These are phyloP conservation scores for Penstemon eatonii DNA, from an alignment of 257 asterid species.

Conservation along the genomic window DNA sequence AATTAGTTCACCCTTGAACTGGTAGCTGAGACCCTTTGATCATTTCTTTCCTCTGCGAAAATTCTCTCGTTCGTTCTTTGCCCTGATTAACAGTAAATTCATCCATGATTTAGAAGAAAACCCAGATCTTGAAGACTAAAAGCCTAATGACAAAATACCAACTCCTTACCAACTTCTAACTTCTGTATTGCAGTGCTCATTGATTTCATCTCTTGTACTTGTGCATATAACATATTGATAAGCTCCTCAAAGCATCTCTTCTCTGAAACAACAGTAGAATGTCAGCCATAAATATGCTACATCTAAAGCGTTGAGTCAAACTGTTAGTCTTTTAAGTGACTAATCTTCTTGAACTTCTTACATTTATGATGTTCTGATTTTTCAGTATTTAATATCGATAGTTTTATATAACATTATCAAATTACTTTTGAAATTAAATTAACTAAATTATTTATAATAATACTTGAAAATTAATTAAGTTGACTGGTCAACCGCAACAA, in stretches of 20 bases:
- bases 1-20: conserved; percentile 59
- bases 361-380: too few relatives aligned
- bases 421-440: too few relatives aligned
- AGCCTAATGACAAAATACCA: conserved; percentile 13
- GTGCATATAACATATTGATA: conserved; percentile 62
- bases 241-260: conserved; percentile 86
- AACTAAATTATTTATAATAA: too few relatives aligned
- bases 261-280: conserved; percentile 53
- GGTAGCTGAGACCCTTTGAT: conserved; percentile 40
- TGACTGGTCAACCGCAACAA: too few relatives aligned
- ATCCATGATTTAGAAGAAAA: conserved; percentile 18
- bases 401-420: too few relatives aligned
- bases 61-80: conserved; percentile 49
- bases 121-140: not conserved
- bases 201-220: conserved; percentile 85
- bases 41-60: conserved; percentile 40
- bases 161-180: conserved; percentile 60
- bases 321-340: too few relatives aligned
- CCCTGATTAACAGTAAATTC: conserved; percentile 44
- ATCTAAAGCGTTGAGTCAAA: not conserved
- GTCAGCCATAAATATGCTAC: conserved; percentile 2
- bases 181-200: conserved; percentile 70
- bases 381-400: too few relatives aligned
- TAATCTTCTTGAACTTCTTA: too few relatives aligned
- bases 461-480: too few relatives aligned